phyloP scores from a whole-genome alignment of 306 rosid genomes.

The Medicago lupulina region DNA sequence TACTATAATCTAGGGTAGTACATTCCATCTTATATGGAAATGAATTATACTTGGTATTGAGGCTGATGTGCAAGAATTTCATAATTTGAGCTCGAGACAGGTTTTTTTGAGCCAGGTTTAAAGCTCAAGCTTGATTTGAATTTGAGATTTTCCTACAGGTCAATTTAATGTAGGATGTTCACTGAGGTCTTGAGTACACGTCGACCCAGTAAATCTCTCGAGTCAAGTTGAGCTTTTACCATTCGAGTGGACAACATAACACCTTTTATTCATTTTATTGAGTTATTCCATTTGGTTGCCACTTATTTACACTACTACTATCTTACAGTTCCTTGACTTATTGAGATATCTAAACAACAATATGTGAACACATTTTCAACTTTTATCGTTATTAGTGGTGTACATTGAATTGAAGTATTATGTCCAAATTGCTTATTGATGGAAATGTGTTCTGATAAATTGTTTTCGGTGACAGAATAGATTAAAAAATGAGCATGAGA shows the following conservation, averaged over 20 bases:
- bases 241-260: too few species aligned
- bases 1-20: not conserved
- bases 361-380: too few species aligned
- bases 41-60: not conserved
- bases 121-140: slow-evolving; percentile 5
- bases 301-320: too few species aligned
- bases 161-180: slow-evolving; percentile 7
- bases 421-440: too few species aligned
- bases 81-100: not conserved
- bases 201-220: not conserved
- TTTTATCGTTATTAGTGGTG: too few species aligned
- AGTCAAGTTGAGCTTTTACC: too few species aligned
- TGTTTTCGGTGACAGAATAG: not conserved
- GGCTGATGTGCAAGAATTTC: not conserved
- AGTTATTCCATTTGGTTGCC: too few species aligned
- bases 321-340: too few species aligned
- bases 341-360: too few species aligned
- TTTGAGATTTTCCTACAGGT: not conserved
- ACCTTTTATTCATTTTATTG: too few species aligned
- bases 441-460: not conserved
- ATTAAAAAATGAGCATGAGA: not conserved
- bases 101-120: not conserved
- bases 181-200: not conserved
- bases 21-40: slow-evolving; percentile 10
- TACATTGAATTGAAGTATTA: too few species aligned